phyloP scores from a whole-genome alignment of 2,329 filamentous ascomycete species.

The Cladosporium sp. region DNA sequence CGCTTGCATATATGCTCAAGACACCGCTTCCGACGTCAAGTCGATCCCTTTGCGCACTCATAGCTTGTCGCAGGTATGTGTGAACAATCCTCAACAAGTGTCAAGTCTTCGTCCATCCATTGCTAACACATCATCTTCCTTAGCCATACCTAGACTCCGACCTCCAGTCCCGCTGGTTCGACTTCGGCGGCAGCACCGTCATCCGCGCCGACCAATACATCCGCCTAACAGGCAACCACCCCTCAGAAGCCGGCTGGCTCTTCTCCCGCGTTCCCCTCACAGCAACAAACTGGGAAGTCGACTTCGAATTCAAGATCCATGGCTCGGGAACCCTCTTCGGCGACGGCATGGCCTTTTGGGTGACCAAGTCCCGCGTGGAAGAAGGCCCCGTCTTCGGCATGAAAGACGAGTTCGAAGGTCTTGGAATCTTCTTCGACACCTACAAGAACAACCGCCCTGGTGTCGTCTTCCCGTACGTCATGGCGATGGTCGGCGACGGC shows the following conservation, averaged over 20 bases:
- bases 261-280: constrained; percentile 93
- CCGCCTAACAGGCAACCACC: constrained; percentile 83
- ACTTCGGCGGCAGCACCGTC: constrained; percentile 95
- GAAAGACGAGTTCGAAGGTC: constrained; percentile 82
- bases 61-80: constrained; percentile 27
- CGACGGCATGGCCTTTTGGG: constrained; percentile 96
- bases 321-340: constrained; percentile 87
- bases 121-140: neutral
- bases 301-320: constrained; percentile 91
- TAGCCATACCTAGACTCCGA: constrained; percentile 97
- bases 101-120: neutral
- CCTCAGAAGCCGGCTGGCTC: constrained; percentile 87
- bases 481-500: constrained; percentile 97
- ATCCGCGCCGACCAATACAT: constrained; percentile 77
- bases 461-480: constrained; percentile 92
- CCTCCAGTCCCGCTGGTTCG: constrained; percentile 97
- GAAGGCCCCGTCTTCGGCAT: constrained; percentile 83
- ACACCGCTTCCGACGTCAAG: constrained; percentile 28
- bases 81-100: neutral
- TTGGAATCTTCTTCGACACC: constrained; percentile 94
- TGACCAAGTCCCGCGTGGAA: constrained; percentile 85
- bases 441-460: constrained; percentile 99
- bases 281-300: constrained; percentile 97
- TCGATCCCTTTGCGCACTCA: constrained; percentile 34
- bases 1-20: constrained; percentile 16